Conservation (phyloP, 768 basidiomycete species). For the Collybiopsis confluens region DNA sequence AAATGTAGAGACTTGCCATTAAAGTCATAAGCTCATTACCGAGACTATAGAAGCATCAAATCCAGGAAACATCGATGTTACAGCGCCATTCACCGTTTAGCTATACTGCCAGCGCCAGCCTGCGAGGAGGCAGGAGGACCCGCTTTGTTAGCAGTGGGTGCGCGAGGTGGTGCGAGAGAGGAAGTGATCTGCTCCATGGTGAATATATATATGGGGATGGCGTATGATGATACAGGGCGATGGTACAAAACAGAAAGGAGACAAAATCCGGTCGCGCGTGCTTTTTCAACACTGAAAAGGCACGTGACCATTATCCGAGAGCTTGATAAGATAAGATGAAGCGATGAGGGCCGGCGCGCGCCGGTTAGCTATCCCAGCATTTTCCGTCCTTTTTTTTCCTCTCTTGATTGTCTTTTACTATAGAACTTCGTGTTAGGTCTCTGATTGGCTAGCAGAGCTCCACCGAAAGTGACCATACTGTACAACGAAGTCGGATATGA, state of each 20-base stretch:
- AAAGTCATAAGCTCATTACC: constrained; percentile 84
- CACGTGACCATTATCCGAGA: background rate
- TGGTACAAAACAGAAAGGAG: constrained; percentile 16
- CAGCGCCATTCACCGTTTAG: constrained; percentile 59
- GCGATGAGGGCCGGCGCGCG: too few species aligned
- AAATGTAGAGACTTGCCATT: constrained; percentile 58
- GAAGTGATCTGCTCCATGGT: constrained; percentile 72
- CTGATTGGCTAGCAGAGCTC: too few species aligned
- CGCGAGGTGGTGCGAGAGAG: constrained; percentile 56
- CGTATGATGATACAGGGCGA: constrained; percentile 12
- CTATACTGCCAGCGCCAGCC: constrained; percentile 71
- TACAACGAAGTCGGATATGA: too few species aligned
- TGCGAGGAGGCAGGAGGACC: constrained; percentile 45
- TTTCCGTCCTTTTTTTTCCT: too few species aligned
- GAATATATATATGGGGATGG: constrained; percentile 15
- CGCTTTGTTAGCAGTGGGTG: constrained; percentile 48
- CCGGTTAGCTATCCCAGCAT: too few species aligned
- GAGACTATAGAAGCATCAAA: constrained; percentile 40
- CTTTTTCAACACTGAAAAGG: background rate
- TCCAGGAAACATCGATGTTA: constrained; percentile 3
- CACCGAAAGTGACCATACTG: too few species aligned
- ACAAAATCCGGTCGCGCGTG: constrained; percentile 6
- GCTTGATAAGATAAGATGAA: too few species aligned
- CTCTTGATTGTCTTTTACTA: too few species aligned
- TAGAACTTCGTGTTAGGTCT: too few species aligned